phyloP scores from a whole-genome alignment of 371 early-diverging fungal species.

The Apophysomyces elegans region DNA sequence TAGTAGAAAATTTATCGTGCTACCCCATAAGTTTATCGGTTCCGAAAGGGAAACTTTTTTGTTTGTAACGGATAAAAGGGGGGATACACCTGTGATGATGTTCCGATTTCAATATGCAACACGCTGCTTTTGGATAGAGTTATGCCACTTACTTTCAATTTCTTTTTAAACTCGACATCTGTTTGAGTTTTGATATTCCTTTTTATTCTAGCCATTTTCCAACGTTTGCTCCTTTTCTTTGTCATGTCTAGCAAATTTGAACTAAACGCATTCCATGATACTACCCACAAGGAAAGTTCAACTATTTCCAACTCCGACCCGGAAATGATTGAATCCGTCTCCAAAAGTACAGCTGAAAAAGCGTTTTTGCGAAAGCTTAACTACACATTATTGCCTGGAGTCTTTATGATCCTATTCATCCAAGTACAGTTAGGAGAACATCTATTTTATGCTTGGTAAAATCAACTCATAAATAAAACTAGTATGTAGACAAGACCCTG shows the following conservation, averaged over 20 bases:
- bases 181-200: not conserved
- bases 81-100: too few species aligned
- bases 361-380: slow-evolving; percentile 25
- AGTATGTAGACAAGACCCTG: slow-evolving; percentile 43
- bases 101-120: too few species aligned
- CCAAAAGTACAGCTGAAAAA: slow-evolving; percentile 10
- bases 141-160: too few species aligned
- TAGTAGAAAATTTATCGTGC: too few species aligned
- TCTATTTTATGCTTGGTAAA: too few species aligned
- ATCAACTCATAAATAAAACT: not conserved
- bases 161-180: too few species aligned
- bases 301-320: not conserved
- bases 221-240: not conserved
- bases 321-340: not conserved
- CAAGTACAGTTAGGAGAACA: slow-evolving; percentile 11
- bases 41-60: too few species aligned
- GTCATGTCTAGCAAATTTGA: not conserved
- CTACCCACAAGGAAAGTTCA: not conserved
- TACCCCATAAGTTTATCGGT: too few species aligned
- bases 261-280: not conserved
- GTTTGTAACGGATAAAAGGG: too few species aligned
- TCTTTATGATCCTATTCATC: slow-evolving; percentile 22
- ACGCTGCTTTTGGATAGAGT: too few species aligned
- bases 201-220: not conserved
- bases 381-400: slow-evolving; percentile 18